These are phyloP conservation scores for Pseudogymnoascus sp. DNA, from an alignment of 2,329 filamentous ascomycete species.

Conservation along the genomic window DNA sequence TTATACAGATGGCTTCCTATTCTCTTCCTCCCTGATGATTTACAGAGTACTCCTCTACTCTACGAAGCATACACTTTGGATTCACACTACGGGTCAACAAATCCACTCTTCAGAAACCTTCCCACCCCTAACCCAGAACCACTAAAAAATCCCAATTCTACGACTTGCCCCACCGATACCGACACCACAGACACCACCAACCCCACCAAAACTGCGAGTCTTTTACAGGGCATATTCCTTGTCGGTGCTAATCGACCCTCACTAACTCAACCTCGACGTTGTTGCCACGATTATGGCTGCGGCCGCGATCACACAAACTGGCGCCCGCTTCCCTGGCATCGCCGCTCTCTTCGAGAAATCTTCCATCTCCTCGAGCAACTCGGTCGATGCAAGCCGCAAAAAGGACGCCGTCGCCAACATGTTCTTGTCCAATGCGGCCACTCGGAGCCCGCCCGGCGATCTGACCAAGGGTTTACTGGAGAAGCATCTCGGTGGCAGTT, in stretches of 20 bases:
- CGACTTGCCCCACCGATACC: conserved; percentile 1
- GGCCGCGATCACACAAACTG: conserved; percentile 5
- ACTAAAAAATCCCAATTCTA: conserved; percentile 3
- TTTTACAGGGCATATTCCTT: conserved; percentile 5
- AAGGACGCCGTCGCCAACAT: conserved; percentile 6
- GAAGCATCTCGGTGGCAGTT: neutral
- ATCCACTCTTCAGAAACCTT: neutral
- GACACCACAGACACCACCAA: neutral
- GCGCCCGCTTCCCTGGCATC: conserved; percentile 3
- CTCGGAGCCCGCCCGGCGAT: neutral
- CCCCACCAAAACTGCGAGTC: conserved; percentile 5
- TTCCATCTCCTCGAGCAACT: neutral
- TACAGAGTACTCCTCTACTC: neutral
- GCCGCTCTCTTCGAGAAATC: conserved; percentile 5
- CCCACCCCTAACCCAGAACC: conserved; percentile 5
- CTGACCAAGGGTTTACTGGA: conserved; percentile 2
- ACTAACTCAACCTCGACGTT: neutral
- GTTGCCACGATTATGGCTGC: conserved; percentile 7
- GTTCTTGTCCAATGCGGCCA: conserved; percentile 7
- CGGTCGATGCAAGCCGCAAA: conserved; percentile 3
- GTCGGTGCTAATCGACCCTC: conserved; percentile 3
- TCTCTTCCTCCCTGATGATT: neutral
- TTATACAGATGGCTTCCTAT: conserved; percentile 5
- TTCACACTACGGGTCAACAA: neutral
- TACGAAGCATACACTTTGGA: neutral